Evolutionary conservation across 1,139 yeast genomes (phyloP), one percentile per base, ranked within the genome.

Genomic region (Suhomyces chickasaworum): DNA sequence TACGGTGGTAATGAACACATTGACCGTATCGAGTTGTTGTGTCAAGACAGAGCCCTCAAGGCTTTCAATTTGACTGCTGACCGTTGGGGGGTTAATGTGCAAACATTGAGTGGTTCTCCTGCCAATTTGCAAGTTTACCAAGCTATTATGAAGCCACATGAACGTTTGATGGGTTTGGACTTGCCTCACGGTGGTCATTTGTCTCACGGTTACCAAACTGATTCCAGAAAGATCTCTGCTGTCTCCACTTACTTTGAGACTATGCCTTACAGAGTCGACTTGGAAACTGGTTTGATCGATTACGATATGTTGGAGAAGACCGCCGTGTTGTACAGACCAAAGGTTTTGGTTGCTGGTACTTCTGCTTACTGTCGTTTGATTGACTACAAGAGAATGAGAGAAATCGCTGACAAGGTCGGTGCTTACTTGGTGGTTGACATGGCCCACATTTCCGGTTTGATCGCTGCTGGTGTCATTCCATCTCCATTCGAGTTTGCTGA

Each of bases 101-200:
- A 93, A 76, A 81, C 97, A 30, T 78, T 93, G 59, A 87, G 96
- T 47, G 99, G 99, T 55, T 90, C 98, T 27, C 98, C 98, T 54
- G 99, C 99, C 51, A 93, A 93, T 74, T 81, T 93, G 67, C 95
- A 93, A 69, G 97, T 89, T 41, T 93, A 93, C 75, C 95, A 89
- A 68, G 97, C 97, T 48, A 76, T 91, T 57, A 83, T 91, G 85
- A 89, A 86, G 68, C 96, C 95, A 44, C 96, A 90, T 59, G 98
- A 90, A 63, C 83, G 98, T 71, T 77, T 91, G 67, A 91, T 91
- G 98, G 98, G 98, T 62, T 81, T 91, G 58, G 97, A 90, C 67
- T 80, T 91, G 65, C 98, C 98, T 57, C 98, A 91, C 63, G 98
- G 99, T 64, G 98, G 99, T 60, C 98, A 93, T 70, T 81, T 93